phyloP scores from a whole-genome alignment of 2,329 filamentous ascomycete species.

The Orbilia quercus region DNA sequence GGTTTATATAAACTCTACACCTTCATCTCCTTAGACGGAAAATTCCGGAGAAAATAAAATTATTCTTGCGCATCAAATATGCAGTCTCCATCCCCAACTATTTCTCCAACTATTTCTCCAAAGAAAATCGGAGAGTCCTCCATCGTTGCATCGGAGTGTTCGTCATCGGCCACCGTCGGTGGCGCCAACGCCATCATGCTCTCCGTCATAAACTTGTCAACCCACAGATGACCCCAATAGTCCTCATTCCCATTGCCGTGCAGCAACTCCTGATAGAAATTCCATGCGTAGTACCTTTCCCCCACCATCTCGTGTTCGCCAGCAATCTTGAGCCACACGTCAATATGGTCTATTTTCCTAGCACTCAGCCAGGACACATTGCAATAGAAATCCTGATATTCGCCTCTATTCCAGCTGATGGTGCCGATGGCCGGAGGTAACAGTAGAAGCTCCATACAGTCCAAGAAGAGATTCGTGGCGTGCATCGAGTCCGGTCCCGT shows the following conservation, averaged over 20 bases:
- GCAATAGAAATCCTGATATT: constrained; percentile 16
- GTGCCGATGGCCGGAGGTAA: neutral
- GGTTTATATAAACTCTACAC: too few species aligned
- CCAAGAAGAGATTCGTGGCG: constrained; percentile 20
- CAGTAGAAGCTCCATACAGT: constrained; percentile 27
- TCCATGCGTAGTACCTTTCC: constrained; percentile 35
- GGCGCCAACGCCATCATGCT: neutral
- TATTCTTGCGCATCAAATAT: too few species aligned
- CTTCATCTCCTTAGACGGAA: too few species aligned
- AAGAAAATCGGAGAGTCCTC: too few species aligned
- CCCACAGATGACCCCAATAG: constrained; percentile 16
- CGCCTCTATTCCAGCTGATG: constrained; percentile 24
- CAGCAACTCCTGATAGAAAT: constrained; percentile 29
- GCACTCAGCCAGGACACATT: neutral
- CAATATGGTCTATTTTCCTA: constrained; percentile 14
- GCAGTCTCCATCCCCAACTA: too few species aligned
- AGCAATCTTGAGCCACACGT: constrained; percentile 24
- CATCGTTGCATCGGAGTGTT: too few species aligned
- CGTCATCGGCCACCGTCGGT: too few species aligned
- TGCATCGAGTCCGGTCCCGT: constrained; percentile 27
- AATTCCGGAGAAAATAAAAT: too few species aligned
- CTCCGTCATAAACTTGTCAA: constrained; percentile 9
- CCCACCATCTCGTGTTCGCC: constrained; percentile 1
- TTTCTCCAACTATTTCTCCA: too few species aligned
- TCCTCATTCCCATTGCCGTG: constrained; percentile 16